phyloP scores from a whole-genome alignment of 2,329 filamentous ascomycete species.

The Claviceps sp. region DNA sequence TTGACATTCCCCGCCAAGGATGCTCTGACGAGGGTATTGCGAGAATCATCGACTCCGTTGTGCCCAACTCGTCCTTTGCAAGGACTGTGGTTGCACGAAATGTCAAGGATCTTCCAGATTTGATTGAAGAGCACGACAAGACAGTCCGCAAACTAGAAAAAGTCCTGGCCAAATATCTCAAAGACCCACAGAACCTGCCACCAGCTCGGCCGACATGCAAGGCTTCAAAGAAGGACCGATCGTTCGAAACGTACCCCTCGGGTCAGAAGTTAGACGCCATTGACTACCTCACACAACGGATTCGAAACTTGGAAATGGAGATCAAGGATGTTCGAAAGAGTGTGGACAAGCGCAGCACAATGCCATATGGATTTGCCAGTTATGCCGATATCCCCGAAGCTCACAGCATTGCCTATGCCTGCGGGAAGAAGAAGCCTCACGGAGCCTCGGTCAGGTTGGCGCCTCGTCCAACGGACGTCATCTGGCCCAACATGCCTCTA shows the following conservation, averaged over 20 bases:
- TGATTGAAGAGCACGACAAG: conserved; percentile 74
- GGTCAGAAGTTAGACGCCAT: conserved; percentile 83
- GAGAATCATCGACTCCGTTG: conserved; percentile 67
- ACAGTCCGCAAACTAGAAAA: conserved; percentile 72
- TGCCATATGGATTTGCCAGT: conserved; percentile 89
- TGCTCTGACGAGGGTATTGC: conserved; percentile 79
- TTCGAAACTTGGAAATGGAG: conserved; percentile 67
- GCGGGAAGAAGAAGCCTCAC: conserved; percentile 66
- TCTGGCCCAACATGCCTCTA: conserved; percentile 86
- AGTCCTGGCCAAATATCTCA: conserved; percentile 79
- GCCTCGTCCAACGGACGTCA: conserved; percentile 78
- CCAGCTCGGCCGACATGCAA: conserved; percentile 63
- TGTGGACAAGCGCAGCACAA: conserved; percentile 76
- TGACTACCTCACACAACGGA: conserved; percentile 77
- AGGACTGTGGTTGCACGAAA: conserved; percentile 78
- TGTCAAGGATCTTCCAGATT: conserved; percentile 73
- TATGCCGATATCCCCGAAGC: conserved; percentile 82
- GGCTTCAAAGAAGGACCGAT: conserved; percentile 66
- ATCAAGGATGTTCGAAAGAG: conserved; percentile 72
- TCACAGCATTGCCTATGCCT: conserved; percentile 72
- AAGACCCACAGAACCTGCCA: conserved; percentile 70
- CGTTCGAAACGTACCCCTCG: conserved; percentile 47
- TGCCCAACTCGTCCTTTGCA: conserved; percentile 65
- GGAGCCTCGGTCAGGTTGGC: conserved; percentile 68
- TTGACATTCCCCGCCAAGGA: conserved; percentile 66